Evolutionary conservation across 2,329 filamentous ascomycete genomes (phyloP), one percentile per base, ranked within the genome.

Genomic region (Talaromyces sp.): DNA sequence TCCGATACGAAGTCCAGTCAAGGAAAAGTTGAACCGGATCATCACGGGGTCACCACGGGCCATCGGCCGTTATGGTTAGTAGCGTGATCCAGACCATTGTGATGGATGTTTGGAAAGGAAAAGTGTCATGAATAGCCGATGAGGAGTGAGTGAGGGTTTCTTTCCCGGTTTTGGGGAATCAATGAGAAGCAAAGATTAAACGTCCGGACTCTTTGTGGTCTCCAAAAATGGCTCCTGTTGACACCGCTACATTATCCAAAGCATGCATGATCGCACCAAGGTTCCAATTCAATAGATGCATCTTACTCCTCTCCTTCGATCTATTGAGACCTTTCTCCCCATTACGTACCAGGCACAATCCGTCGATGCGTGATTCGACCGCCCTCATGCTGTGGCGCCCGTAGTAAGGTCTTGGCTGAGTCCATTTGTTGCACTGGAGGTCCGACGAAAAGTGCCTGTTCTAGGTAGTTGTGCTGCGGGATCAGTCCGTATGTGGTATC

Each of bases 21-120:
- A 25, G 21, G 14, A 18, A 50, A 50, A 31, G 46, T 12, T 35
- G 50, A 54, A 54, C 28, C 28, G 28, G 31, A 54, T 54, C 50
- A 37, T 54, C 50, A 54, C 50, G 50, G 28, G 50, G 50, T 12
- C 31, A 54, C n/a, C 50, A 54, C 31, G 50, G 31, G 50, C 50
- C 50, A 54, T 5, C 50, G n/a, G n/a, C 31, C 46, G 11, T 50
- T 25, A 50, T 48, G 16, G 6, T 42, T 21, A 21, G 18, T 11
- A 21, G 40, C 7, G 12, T 46, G 21, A 44, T 23, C 42, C 42
- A 44, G 18, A 44, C 18, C 18, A 48, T 28, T 5, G n/a, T n/a
- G n/a, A n/a, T 48, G 25, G 23, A 48, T 25, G 23, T 25, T 28
- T 48, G 46, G 31, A 28, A 50, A 50, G 31, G 46, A 50, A 50